Percentiles rank a stretch among this genome's conserved stretches.
Evolutionary conservation across 768 basidiomycete genomes (phyloP).

Genomic region (Termitomyces sp.): DNA sequence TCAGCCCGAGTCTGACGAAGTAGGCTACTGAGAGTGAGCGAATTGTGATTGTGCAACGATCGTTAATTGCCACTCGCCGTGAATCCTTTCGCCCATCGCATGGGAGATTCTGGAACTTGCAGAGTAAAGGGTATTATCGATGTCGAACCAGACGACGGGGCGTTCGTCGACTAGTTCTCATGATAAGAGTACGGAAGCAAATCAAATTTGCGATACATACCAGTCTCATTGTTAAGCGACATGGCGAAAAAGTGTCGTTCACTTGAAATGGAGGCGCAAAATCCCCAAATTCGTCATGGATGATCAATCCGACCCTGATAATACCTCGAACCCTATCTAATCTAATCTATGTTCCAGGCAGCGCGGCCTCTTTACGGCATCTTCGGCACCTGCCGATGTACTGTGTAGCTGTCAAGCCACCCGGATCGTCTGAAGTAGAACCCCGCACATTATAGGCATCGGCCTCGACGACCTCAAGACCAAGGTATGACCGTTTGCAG

Average conservation of each 20-base stretch:
- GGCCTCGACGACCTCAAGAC: conserved; percentile 48
- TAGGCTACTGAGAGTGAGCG: conserved; percentile 43
- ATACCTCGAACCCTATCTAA: conserved; percentile 20
- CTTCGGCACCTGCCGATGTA: conserved; percentile 31
- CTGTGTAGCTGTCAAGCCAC: conserved; percentile 45
- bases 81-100: conserved; percentile 75
- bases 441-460: conserved; percentile 35
- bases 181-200: background rate
- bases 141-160: conserved; percentile 72
- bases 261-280: no score
- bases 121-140: conserved; percentile 87
- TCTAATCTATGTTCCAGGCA: conserved; percentile 18
- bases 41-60: background rate
- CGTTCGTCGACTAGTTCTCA: conserved; percentile 40
- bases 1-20: conserved; percentile 65
- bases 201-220: conserved; percentile 1
- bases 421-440: conserved; percentile 20
- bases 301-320: background rate
- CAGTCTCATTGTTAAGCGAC: background rate
- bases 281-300: background rate
- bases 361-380: background rate
- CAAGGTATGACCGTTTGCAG: conserved; percentile 30
- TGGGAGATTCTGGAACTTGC: conserved; percentile 68
- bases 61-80: conserved; percentile 36
- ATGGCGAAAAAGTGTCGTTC: background rate